Evolutionary conservation across 345 rosid genomes (phyloP).

Genomic region (Schrenkiella parvula): DNA sequence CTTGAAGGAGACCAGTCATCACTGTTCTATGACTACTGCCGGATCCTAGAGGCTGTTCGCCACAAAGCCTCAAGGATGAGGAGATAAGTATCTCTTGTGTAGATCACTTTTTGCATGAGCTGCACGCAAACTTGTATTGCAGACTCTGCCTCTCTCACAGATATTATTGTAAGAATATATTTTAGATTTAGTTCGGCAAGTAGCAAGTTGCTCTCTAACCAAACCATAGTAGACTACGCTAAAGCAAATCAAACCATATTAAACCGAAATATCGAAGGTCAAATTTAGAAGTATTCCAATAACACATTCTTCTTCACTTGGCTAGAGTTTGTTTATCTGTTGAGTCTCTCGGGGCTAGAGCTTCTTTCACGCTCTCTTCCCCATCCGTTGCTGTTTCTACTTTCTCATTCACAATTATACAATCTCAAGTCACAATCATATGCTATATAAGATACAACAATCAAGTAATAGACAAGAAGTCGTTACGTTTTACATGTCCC

Average conservation of each 20-base stretch:
- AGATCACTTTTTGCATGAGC: not conserved
- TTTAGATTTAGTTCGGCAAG: too few species aligned
- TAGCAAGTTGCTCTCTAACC: not conserved
- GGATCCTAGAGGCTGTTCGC: constrained; percentile 22
- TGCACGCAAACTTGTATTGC: not conserved
- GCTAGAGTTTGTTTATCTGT: too few species aligned
- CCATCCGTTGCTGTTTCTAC: too few species aligned
- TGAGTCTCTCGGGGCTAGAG: too few species aligned
- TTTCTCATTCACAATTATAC: too few species aligned
- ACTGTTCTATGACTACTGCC: constrained; percentile 30
- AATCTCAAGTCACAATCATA: too few species aligned
- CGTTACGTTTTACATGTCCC: too few species aligned
- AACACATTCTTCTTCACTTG: too few species aligned
- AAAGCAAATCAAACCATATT: not conserved
- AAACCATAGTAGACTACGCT: not conserved
- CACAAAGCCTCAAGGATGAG: not conserved
- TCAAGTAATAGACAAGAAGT: too few species aligned
- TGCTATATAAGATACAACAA: too few species aligned
- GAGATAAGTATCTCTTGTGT: not conserved
- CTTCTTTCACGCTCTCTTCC: too few species aligned
- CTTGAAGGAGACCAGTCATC: constrained; percentile 33
- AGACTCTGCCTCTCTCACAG: not conserved
- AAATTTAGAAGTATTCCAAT: not conserved
- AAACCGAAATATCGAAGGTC: not conserved
- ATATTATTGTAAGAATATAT: not conserved